phyloP scores from a whole-genome alignment of 73 alveolate genomes.

The Tetrahymena borealis region DNA sequence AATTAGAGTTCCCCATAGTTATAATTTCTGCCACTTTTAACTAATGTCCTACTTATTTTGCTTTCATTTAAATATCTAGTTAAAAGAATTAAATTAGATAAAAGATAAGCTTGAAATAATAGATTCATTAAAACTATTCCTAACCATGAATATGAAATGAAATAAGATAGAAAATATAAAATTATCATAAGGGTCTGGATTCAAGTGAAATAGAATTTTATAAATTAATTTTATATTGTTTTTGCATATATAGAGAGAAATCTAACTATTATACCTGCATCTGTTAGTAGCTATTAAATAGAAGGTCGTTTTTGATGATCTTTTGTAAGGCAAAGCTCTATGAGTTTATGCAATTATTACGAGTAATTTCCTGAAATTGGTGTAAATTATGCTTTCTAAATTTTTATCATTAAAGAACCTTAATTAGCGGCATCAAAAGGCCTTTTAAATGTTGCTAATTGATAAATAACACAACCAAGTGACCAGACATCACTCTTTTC shows the following conservation, averaged over 20 bases:
- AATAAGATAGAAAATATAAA: too few relatives aligned
- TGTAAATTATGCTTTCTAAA: neutral
- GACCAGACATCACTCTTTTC: conserved; percentile 42
- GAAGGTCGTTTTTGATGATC: neutral
- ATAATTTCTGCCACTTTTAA: neutral
- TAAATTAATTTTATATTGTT: too few relatives aligned
- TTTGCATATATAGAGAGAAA: too few relatives aligned
- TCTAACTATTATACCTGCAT: neutral
- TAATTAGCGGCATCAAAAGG: conserved; percentile 48
- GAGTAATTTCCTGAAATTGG: neutral
- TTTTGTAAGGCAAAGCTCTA: neutral
- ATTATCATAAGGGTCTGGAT: too few relatives aligned
- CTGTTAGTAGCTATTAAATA: neutral
- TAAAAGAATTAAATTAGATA: neutral
- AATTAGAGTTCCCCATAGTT: neutral
- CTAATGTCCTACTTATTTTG: neutral
- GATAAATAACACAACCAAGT: conserved; percentile 55
- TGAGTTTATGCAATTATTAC: neutral
- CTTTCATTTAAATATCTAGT: neutral
- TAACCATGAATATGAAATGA: too few relatives aligned
- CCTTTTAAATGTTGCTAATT: conserved; percentile 73
- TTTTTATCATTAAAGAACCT: neutral
- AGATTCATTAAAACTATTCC: too few relatives aligned
- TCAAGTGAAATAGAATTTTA: too few relatives aligned
- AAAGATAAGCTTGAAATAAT: too few relatives aligned